Evolutionary conservation across 1,284 basidiomycete genomes (phyloP), one percentile per base, ranked within the genome.

Genomic region (Butyriboletus appendiculatus): DNA sequence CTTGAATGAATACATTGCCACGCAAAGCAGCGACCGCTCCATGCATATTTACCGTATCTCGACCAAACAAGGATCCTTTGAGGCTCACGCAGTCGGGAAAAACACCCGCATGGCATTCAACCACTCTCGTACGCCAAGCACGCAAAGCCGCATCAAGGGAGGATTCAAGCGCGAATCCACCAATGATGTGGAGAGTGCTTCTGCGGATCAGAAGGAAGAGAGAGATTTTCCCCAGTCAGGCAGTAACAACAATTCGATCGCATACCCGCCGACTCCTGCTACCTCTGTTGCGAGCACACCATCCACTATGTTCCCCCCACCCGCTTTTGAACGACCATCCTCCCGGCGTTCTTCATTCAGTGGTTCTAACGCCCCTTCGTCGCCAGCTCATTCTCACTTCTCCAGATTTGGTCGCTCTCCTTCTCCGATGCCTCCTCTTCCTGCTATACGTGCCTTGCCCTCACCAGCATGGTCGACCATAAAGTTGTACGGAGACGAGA

Each of bases 401-500:
- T 66, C 75, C 43, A 83, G 86, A 52, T 88, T 86, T 64, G 92
- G 86, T 3, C 85, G 94, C 34, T 94, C 92, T 1, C 94, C 94
- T 1, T 95, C 92, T 0, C 94, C 94, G 1, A 92, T 94, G 81
- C 92, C 92, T 15, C 90, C 92, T 15, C 78, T 94, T 8, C 93
- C 93, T 28, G 92, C 93, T 9, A 94, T 95, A 63, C 86, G 93
- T 45, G 80, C 82, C 38, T 72, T 82, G 11, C 73, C 79, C 15
- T 70, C 77, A 0, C 74, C 81, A 0, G 70, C 76, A 24, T 81
- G 80, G 76, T 73, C 76, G 22, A 75, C 78, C 14, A 80, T 86
- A 43, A 82, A 82, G 56, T 76, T 99, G 26, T 99, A 98, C 64
- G 95, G 96, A 41, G 96, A 99, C 69, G 96, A 98, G 71, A 92